phyloP scores from a whole-genome alignment of 106 monocot species.

The Platanthera zijinensis region DNA sequence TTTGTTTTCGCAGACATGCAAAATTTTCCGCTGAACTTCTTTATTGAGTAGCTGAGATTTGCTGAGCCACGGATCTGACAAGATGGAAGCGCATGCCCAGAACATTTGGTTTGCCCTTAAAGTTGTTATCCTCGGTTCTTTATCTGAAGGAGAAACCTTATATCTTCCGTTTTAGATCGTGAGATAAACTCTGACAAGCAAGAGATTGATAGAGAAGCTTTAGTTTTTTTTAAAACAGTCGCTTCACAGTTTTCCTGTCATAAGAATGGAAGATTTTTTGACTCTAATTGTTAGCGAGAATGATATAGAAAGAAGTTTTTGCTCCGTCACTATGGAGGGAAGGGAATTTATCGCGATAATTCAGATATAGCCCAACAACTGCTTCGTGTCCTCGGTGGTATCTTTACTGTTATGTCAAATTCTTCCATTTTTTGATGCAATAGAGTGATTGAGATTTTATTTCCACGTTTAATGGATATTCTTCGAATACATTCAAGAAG shows the following conservation, averaged over 20 bases:
- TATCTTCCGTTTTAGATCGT: slow-evolving; percentile 13
- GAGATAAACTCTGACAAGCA: slow-evolving; percentile 28
- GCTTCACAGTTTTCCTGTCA: slow-evolving; percentile 26
- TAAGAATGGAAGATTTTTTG: slow-evolving; percentile 37
- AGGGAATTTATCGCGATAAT: slow-evolving; percentile 18
- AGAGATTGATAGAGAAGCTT: slow-evolving; percentile 61
- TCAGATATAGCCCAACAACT: slow-evolving; percentile 26
- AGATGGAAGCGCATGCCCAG: slow-evolving; percentile 59
- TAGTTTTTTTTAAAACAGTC: slow-evolving; percentile 50
- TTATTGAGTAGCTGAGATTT: slow-evolving; percentile 25
- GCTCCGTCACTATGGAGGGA: slow-evolving; percentile 26
- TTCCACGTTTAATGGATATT: slow-evolving; percentile 43
- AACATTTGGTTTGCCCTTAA: slow-evolving; percentile 68
- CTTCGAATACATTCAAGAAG: slow-evolving; percentile 28
- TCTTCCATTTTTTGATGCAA: slow-evolving; percentile 50
- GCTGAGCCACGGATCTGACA: slow-evolving; percentile 48
- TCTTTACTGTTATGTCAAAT: slow-evolving; percentile 50
- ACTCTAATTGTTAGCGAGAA: slow-evolving; percentile 57
- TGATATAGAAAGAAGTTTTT: slow-evolving; percentile 45
- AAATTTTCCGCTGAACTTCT: background rate
- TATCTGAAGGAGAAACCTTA: slow-evolving; percentile 11
- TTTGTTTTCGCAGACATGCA: background rate
- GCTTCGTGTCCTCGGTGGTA: slow-evolving; percentile 48
- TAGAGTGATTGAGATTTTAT: slow-evolving; percentile 55
- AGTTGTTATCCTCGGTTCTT: slow-evolving; percentile 47